Evolutionary conservation across 352 stramenopile species (phyloP), one percentile per base, ranked within the genome.

Genomic region (Phytopythium cucurbitacearum): DNA sequence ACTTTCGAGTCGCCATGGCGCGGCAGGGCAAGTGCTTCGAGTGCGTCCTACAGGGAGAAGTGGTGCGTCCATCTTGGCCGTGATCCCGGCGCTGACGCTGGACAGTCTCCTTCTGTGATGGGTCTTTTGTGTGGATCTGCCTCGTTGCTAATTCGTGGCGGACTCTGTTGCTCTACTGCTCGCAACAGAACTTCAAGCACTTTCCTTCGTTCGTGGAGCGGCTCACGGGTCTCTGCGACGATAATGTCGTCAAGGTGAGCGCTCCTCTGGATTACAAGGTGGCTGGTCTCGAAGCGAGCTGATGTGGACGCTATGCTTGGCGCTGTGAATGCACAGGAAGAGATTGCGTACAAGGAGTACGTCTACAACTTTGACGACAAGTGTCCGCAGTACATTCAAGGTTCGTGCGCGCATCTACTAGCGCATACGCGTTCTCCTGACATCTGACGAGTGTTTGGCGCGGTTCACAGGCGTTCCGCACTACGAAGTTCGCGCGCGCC

Each of bases 341-440:
- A 94, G 36, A 91, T 94, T 32, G 81, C 82, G 55, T 94, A 84
- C 76, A 94, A 94, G 60, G 83, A 94, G 55, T 94, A 94, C 61
- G 80, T 94, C 32, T 94, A 91, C 76, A 91, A 91, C 62, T 91
- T 94, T 53, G 83, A 94, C 53, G 83, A 89, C 61, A 88, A 91
- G 61, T 91, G 80, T 51, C 83, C 83, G 52, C 81, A 91, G 67
- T 91, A 91, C 56, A 91, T 91, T 46, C 76, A 89, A 69, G 80
- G 71, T 74, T 36, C 46, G 47, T 8, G n/a, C 12, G 4, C 13
- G 5, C 34, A 33, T 1, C 21, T 15, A 0, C 36, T 28, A 28
- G 21, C n/a, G 2, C 15, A 45, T 59, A 34, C 48, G 54, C 42
- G n/a, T 13, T 40, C 10, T 48, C 4, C 4, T 53, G 11, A 9